Evolutionary conservation across 345 rosid species (phyloP).

Genomic region (Eucalyptus coolabah): DNA sequence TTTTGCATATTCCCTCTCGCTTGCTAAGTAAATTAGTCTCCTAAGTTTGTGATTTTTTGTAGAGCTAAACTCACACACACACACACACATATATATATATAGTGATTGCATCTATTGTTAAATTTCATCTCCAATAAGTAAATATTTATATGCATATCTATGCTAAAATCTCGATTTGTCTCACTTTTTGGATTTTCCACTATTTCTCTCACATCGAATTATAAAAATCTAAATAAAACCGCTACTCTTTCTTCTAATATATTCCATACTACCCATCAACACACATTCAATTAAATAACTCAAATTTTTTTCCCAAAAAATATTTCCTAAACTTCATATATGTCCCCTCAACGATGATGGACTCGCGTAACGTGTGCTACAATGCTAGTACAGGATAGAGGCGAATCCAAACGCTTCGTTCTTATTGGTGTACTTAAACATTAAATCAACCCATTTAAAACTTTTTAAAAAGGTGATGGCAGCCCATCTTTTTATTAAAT

Average conservation of each 20-base stretch:
- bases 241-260: neutral
- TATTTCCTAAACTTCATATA: neutral
- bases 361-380: neutral
- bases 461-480: neutral
- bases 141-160: neutral
- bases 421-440: neutral
- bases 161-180: neutral
- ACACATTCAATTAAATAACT: neutral
- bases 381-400: neutral
- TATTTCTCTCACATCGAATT: neutral
- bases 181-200: neutral
- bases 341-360: neutral
- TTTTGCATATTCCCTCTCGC: neutral
- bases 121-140: neutral
- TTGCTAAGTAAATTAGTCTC: neutral
- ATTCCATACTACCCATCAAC: neutral
- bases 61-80: neutral
- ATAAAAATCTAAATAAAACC: neutral
- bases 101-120: neutral
- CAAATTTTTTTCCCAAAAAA: neutral
- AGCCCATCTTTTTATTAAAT: neutral
- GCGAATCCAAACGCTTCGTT: neutral
- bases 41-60: neutral
- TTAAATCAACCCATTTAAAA: neutral
- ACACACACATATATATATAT: neutral